Percentiles rank a stretch among this genome's conserved stretches.
Conservation (phyloP, 768 basidiomycete species). For the Boletus vinaceobasis region DNA sequence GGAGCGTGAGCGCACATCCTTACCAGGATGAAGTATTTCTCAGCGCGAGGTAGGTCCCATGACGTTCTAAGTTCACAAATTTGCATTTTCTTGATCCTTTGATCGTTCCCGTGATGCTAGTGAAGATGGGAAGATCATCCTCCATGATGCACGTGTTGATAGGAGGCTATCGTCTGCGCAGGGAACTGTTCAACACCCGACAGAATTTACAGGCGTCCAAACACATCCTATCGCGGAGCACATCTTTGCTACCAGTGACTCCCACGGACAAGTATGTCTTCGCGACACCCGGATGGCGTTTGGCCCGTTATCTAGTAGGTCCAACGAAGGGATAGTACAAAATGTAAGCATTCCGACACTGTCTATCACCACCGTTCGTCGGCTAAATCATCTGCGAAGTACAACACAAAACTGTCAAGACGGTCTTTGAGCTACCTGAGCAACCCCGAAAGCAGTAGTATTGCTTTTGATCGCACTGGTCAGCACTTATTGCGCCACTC, state of each 20-base stretch:
- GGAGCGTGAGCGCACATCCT: slow-evolving; percentile 65
- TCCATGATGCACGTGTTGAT: slow-evolving; percentile 55
- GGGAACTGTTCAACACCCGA: slow-evolving; percentile 47
- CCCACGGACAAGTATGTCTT: slow-evolving; percentile 55
- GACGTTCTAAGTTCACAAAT: slow-evolving; percentile 13
- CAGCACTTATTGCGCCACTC: slow-evolving; percentile 6
- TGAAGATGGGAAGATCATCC: slow-evolving; percentile 65
- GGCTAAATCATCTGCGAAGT: slow-evolving; percentile 39
- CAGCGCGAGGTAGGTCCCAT: slow-evolving; percentile 54
- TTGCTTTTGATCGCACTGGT: slow-evolving; percentile 70
- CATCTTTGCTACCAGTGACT: slow-evolving; percentile 65
- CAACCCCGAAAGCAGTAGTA: slow-evolving; percentile 66
- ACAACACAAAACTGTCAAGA: slow-evolving; percentile 45
- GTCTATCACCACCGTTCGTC: slow-evolving; percentile 6
- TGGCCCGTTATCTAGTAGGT: slow-evolving; percentile 44
- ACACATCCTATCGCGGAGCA: slow-evolving; percentile 68
- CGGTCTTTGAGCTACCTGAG: slow-evolving; percentile 37
- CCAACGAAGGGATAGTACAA: slow-evolving; percentile 53
- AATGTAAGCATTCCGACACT: slow-evolving; percentile 10
- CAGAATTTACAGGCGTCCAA: slow-evolving; percentile 62
- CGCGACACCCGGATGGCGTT: slow-evolving; percentile 76
- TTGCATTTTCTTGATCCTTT: slow-evolving; percentile 12
- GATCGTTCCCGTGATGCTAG: slow-evolving; percentile 36
- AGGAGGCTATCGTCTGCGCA: slow-evolving; percentile 38
- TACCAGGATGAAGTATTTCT: slow-evolving; percentile 63